phyloP scores from a whole-genome alignment of 352 stramenopile genomes.

The Phytophthora idaei region DNA sequence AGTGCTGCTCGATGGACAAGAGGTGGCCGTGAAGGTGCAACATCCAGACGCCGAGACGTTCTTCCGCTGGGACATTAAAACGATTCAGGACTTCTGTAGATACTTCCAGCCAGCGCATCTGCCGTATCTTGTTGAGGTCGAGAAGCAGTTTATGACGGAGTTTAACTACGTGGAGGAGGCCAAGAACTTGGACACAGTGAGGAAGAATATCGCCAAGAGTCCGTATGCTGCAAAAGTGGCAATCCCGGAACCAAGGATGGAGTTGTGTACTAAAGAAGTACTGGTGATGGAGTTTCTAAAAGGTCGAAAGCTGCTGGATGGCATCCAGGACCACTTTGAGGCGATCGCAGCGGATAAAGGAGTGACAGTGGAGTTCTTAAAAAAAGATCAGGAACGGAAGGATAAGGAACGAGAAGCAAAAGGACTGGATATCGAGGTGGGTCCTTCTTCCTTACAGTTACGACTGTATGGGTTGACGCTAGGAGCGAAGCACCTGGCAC shows the following conservation, averaged over 20 bases:
- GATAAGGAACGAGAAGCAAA: slow-evolving; percentile 65
- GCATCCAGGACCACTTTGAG: slow-evolving; percentile 91
- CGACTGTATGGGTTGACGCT: slow-evolving; percentile 60
- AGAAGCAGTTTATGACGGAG: slow-evolving; percentile 98
- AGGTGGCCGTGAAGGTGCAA: slow-evolving; percentile 92
- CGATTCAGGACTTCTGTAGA: slow-evolving; percentile 95
- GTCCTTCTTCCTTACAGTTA: slow-evolving; percentile 63
- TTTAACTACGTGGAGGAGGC: slow-evolving; percentile 96
- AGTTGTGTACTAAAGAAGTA: slow-evolving; percentile 94
- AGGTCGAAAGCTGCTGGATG: slow-evolving; percentile 86
- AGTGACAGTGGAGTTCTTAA: slow-evolving; percentile 87
- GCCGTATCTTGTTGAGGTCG: slow-evolving; percentile 93
- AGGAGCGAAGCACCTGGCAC: slow-evolving; percentile 42
- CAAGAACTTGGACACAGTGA: slow-evolving; percentile 88
- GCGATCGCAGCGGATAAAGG: slow-evolving; percentile 85
- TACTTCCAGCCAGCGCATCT: slow-evolving; percentile 96
- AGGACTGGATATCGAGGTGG: slow-evolving; percentile 78
- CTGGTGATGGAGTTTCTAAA: slow-evolving; percentile 96
- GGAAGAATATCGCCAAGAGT: slow-evolving; percentile 89
- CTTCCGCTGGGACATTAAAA: slow-evolving; percentile 96
- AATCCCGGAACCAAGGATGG: slow-evolving; percentile 87
- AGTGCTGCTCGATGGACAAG: slow-evolving; percentile 66
- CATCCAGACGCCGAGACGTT: slow-evolving; percentile 94
- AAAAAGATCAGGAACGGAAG: slow-evolving; percentile 72
- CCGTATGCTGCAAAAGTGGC: slow-evolving; percentile 70